A percentile compares a stretch with the other conserved stretches of the same genome.
These are phyloP conservation scores for Wickerhamomyces sp. DNA, from an alignment of 1,139 yeast species.

Conservation along the genomic window DNA sequence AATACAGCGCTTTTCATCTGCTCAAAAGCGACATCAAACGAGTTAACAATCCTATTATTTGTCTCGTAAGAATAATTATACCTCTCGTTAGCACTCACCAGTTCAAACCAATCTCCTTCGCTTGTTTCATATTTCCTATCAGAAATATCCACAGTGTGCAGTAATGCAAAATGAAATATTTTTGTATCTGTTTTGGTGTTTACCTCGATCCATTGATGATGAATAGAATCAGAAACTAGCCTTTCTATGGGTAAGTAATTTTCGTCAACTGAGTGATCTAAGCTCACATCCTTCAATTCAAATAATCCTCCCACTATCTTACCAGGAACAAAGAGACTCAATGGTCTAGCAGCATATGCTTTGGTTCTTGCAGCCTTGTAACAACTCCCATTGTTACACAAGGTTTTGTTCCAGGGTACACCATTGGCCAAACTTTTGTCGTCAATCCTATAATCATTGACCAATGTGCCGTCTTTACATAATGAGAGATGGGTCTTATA, in stretches of 20 bases:
- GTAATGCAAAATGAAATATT: slow-evolving; percentile 12
- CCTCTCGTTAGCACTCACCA: slow-evolving; percentile 10
- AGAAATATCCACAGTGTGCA: slow-evolving; percentile 10
- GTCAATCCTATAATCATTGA: slow-evolving; percentile 2
- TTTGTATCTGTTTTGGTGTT: slow-evolving; percentile 4
- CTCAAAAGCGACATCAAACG: slow-evolving; percentile 2
- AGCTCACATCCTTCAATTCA: slow-evolving; percentile 5
- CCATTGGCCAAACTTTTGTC: neutral
- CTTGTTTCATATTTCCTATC: slow-evolving; percentile 1
- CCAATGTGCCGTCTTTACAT: slow-evolving; percentile 10
- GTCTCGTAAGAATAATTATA: slow-evolving; percentile 9
- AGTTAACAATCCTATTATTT: slow-evolving; percentile 2
- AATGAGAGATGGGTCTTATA: slow-evolving; percentile 9
- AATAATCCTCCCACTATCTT: slow-evolving; percentile 62
- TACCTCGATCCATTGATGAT: slow-evolving; percentile 12
- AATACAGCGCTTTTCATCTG: slow-evolving; percentile 5
- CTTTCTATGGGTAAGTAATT: slow-evolving; percentile 10
- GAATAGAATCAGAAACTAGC: slow-evolving; percentile 9
- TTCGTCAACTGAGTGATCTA: slow-evolving; percentile 6
- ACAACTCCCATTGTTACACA: slow-evolving; percentile 28
- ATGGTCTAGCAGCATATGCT: slow-evolving; percentile 44
- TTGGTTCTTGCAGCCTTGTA: slow-evolving; percentile 58
- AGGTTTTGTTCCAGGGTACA: slow-evolving; percentile 13
- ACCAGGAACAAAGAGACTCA: slow-evolving; percentile 49
- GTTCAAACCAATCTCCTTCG: slow-evolving; percentile 5